A percentile compares a stretch with the other conserved stretches of the same genome.
Conservation (phyloP, 495 filamentous ascomycete genomes). For the Evansstolkia leycettana region DNA sequence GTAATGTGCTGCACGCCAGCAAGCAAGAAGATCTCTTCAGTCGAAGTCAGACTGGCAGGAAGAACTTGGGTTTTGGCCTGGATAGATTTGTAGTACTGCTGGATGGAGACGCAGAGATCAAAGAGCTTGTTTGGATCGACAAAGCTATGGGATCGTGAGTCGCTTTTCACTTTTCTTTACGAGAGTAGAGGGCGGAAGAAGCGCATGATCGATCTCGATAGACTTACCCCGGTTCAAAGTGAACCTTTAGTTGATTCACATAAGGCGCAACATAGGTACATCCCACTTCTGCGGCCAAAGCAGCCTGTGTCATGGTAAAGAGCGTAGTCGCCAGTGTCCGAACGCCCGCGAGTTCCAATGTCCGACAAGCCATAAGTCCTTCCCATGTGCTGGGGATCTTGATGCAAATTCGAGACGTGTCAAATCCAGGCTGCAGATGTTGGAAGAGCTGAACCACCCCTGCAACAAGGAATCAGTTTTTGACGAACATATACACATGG, state of each 20-base stretch:
- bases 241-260: slow-evolving; percentile 52
- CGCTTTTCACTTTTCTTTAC: slow-evolving; percentile 1
- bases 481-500: background rate
- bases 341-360: slow-evolving; percentile 39
- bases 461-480: slow-evolving; percentile 7
- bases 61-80: slow-evolving; percentile 37
- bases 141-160: slow-evolving; percentile 9
- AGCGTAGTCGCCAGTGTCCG: slow-evolving; percentile 49
- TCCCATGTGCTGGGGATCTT: slow-evolving; percentile 55
- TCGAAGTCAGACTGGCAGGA: slow-evolving; percentile 42
- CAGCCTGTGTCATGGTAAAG: slow-evolving; percentile 46
- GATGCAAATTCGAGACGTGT: slow-evolving; percentile 41
- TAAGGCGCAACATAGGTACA: slow-evolving; percentile 52
- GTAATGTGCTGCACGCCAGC: slow-evolving; percentile 48
- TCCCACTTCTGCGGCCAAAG: slow-evolving; percentile 40
- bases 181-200: background rate
- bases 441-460: slow-evolving; percentile 38
- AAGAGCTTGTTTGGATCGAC: slow-evolving; percentile 31
- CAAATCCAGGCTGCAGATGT: slow-evolving; percentile 34
- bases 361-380: slow-evolving; percentile 47
- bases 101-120: slow-evolving; percentile 36
- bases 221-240: slow-evolving; percentile 42
- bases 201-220: too few species aligned
- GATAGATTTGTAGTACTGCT: slow-evolving; percentile 38
- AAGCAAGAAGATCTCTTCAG: slow-evolving; percentile 42